A percentile compares a stretch with the other conserved stretches of the same genome.
Evolutionary conservation across 1,139 yeast genomes (phyloP).

Genomic region (Blastobotrys indianensis): DNA sequence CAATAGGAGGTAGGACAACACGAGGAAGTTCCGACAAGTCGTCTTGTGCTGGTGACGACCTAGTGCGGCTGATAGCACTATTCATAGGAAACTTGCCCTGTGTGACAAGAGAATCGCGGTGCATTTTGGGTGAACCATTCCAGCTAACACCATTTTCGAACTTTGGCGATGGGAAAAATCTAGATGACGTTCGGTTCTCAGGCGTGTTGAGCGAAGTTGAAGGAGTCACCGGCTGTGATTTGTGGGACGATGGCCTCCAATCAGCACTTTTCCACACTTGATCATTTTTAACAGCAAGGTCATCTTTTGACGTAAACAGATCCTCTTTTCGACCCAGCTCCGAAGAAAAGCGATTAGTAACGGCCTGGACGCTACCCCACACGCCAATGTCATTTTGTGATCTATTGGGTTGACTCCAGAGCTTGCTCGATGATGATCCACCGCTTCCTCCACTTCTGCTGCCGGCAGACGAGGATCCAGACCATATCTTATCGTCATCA

Average conservation of each 20-base stretch:
- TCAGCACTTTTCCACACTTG: conserved; percentile 1
- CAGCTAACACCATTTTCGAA: conserved; percentile 6
- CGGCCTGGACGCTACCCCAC: conserved; percentile 11
- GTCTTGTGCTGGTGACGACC: too few relatives aligned
- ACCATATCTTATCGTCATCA: conserved; percentile 10
- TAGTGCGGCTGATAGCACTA: too few relatives aligned
- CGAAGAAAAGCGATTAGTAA: conserved; percentile 10
- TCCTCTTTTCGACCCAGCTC: conserved; percentile 5
- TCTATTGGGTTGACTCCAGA: conserved; percentile 5
- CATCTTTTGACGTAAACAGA: conserved; percentile 13
- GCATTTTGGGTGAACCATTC: conserved; percentile 4
- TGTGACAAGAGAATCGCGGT: conserved; percentile 1
- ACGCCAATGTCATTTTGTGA: conserved; percentile 7
- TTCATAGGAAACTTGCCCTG: conserved; percentile 1
- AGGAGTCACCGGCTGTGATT: conserved; percentile 10
- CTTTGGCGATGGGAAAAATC: conserved; percentile 15
- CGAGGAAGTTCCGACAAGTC: too few relatives aligned
- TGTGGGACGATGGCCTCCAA: conserved; percentile 8
- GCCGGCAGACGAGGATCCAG: not conserved
- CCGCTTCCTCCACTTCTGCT: conserved; percentile 5
- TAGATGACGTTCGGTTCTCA: conserved; percentile 11
- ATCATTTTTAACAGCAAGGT: not conserved
- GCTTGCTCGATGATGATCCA: conserved; percentile 4
- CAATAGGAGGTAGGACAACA: too few relatives aligned
- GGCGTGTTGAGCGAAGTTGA: conserved; percentile 6